Evolutionary conservation across 1,284 basidiomycete genomes (phyloP), one percentile per base, ranked within the genome.

Genomic region (Boletus semigastroideus): DNA sequence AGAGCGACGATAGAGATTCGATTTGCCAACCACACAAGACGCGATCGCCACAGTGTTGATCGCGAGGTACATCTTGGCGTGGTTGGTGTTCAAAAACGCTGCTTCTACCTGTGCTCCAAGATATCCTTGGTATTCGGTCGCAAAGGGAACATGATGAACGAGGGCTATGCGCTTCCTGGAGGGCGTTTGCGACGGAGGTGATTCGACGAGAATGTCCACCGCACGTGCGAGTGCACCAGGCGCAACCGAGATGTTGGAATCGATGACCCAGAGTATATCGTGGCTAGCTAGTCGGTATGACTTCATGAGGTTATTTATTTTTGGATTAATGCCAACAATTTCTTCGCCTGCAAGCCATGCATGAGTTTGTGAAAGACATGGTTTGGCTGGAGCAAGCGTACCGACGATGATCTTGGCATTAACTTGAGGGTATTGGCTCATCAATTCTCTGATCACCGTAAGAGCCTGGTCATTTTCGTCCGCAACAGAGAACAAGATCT

Each of bases 21-120:
- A 95, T 73, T 99, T 99, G 59, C 97, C 97, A 59, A 98, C 90
- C 13, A 99, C 93, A 68, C 97, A 99, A 0, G 93, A 96, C 48
- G 98, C 97, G 51, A 98, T 74, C 5, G 86, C 87, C 43, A 90
- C 74, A 1, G 85, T 78, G 71, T 97, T 97, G 69, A 99, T 93
- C 10, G 94, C 94, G 48, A 98, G 79, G 66, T 99, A 99, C 96
- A 99, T 99, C 71, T 97, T 98, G 14, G 96, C 96, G 65, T 99
- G 97, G 48, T 94, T 98, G 5, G 94, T 96, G 67, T 96, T 97
- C 46, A 99, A 75, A 68, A 98, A 99, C 1, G 92, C 93, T 54
- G 93, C 89, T 72, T 99, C 97, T 34, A 99, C 79, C 53, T 84
- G 78, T 14, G 94, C 88, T 0, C 95, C 97, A 53, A 92, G 74